phyloP scores from a whole-genome alignment of 2,329 filamentous ascomycete genomes.

The Cladosporium sp. region DNA sequence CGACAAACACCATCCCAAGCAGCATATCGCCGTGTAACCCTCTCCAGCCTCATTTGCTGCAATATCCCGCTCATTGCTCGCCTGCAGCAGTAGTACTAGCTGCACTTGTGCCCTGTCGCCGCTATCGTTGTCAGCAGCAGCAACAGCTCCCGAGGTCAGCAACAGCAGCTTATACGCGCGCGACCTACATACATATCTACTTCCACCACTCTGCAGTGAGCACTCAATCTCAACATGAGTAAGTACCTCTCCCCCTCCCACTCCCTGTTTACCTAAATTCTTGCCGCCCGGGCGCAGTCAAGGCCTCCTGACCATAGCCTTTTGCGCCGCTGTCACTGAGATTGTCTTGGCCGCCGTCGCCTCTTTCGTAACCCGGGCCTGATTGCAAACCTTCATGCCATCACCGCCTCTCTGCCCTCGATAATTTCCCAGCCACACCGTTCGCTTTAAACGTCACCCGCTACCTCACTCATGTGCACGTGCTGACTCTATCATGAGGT shows the following conservation, averaged over 20 bases:
- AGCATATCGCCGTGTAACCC: neutral
- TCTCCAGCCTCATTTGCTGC: neutral
- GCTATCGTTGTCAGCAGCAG: neutral
- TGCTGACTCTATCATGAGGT: conserved; percentile 18
- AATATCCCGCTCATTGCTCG: neutral
- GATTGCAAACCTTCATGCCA: conserved; percentile 13
- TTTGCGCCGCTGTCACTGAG: neutral
- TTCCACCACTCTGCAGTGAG: neutral
- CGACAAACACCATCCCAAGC: neutral
- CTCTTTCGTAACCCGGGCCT: neutral
- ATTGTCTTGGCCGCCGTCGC: conserved; percentile 16
- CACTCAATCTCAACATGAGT: conserved; percentile 12
- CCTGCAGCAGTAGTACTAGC: conserved; percentile 1
- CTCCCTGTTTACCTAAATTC: conserved; percentile 4
- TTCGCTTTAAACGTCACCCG: neutral
- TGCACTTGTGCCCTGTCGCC: neutral
- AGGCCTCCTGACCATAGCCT: conserved; percentile 15
- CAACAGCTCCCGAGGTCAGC: neutral
- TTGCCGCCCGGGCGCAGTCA: conserved; percentile 8
- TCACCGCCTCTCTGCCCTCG: conserved; percentile 3
- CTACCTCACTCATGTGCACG: conserved; percentile 1
- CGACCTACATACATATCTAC: conserved; percentile 1
- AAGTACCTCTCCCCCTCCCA: conserved; percentile 13
- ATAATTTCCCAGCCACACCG: neutral
- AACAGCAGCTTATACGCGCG: neutral